Conservation (phyloP, 192 early-diverging fungal genomes). For the Paraglomus occultum region DNA sequence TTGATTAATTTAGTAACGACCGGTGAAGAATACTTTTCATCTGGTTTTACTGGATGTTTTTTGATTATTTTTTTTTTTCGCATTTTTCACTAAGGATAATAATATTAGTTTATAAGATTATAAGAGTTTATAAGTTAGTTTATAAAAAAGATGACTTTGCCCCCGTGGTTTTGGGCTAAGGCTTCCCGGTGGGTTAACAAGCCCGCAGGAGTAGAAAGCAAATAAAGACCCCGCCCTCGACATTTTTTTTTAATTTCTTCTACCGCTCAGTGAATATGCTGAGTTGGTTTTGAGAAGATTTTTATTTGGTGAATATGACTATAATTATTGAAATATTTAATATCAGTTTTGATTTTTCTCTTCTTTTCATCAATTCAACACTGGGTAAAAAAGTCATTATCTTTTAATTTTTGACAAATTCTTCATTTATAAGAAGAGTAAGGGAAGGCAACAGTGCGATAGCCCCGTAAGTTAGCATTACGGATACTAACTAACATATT, state of each 20-base stretch:
- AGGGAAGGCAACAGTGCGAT: neutral
- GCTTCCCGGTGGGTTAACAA: conserved; percentile 16
- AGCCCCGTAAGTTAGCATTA: neutral
- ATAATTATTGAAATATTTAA: neutral
- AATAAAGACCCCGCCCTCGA: neutral
- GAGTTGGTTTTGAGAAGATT: conserved; percentile 12
- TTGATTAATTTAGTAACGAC: conserved; percentile 7
- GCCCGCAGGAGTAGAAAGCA: neutral
- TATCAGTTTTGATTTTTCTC: neutral
- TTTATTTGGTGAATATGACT: conserved; percentile 18
- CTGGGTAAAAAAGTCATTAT: neutral
- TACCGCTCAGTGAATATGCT: conserved; percentile 19
- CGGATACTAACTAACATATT: neutral
- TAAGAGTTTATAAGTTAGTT: conserved; percentile 17
- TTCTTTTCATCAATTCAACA: conserved; percentile 6
- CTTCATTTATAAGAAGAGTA: conserved; percentile 1
- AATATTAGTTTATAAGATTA: too few species aligned
- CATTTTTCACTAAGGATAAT: too few species aligned
- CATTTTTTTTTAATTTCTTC: neutral
- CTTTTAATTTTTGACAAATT: conserved; percentile 4
- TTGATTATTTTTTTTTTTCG: conserved; percentile 9
- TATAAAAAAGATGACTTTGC: conserved; percentile 15
- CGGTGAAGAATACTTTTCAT: neutral
- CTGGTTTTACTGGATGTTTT: neutral
- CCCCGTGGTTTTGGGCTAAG: conserved; percentile 4